These are phyloP conservation scores for Elsinoe fawcettii DNA, from an alignment of 2,329 filamentous ascomycete species.

Conservation along the genomic window DNA sequence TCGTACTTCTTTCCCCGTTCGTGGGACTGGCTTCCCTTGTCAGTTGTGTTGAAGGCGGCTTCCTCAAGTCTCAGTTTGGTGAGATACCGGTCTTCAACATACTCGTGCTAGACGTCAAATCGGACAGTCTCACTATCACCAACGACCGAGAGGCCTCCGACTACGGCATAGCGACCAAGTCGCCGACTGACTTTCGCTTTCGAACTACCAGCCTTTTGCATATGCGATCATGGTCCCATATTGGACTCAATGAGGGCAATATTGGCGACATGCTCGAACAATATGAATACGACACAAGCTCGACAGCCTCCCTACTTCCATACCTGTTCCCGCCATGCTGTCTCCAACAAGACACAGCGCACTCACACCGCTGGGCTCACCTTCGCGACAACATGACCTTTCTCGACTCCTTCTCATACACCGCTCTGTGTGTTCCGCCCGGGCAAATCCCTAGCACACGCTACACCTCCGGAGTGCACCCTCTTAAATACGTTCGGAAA, in stretches of 20 bases:
- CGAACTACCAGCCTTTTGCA: background rate
- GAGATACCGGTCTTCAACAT: background rate
- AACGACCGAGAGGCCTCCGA: background rate
- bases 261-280: background rate
- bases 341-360: conserved; percentile 1
- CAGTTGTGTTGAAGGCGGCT: background rate
- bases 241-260: conserved; percentile 13
- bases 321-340: conserved; percentile 11
- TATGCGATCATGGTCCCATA: conserved; percentile 11
- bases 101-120: conserved; percentile 9
- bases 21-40: background rate
- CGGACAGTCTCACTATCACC: background rate
- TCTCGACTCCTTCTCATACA: conserved; percentile 13
- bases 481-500: background rate
- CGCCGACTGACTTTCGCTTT: conserved; percentile 3
- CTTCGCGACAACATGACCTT: conserved; percentile 14
- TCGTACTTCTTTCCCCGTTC: background rate
- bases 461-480: conserved; percentile 1
- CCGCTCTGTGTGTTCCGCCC: background rate
- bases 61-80: background rate
- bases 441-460: background rate
- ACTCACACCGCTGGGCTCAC: conserved; percentile 14
- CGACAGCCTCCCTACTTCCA: background rate
- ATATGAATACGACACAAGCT: background rate
- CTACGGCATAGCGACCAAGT: conserved; percentile 11